Evolutionary conservation across 345 rosid species (phyloP), one percentile per base, ranked within the genome.

Genomic region (Boechera divaricarpa): DNA sequence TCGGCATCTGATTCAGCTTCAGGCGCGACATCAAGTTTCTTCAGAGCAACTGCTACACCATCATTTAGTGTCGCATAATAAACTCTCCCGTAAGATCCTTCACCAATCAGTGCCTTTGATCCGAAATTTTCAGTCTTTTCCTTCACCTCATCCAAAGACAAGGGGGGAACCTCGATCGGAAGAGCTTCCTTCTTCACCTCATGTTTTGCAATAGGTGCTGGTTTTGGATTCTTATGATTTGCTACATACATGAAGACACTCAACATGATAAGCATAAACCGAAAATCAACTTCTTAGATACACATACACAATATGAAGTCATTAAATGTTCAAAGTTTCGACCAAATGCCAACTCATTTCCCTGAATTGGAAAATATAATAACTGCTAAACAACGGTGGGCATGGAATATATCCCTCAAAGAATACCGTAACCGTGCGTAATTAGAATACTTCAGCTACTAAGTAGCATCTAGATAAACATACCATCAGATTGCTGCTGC

Each of bases 31-130:
- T 93, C 98, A 56, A 93, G 81, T 70, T 88, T 93, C 83, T 93
- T 93, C 7, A 93, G 87, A 42, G 98, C 97, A 54, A 91, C 89
- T 42, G 83, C 84, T 49, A 77, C 69, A 70, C 82, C 95, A 83
- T 76, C 88, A 78, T 83, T 91, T 57, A 91, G 76, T 57, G 81
- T 77, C 48, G 93, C 98, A 75, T 85, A 85, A 69, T 89, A 93
- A 3, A 93, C 98, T 86, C 85, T 88, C 69, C 98, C 98, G 73
- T 91, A 89, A 3, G 98, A 93, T 32, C 98, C 97, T 82, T 93
- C 98, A 39, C 97, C 98, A 70, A 93, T 88, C 63, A 93, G 81
- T 51, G 95, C 72, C 80, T 77, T 82, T 21, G 90, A 77, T 52
- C 92, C 86, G 36, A 90, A 90, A 80, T 83, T 84, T 66, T 90